A percentile compares a stretch with the other conserved stretches of the same genome.
These are phyloP conservation scores for Termitomyces sp. DNA, from an alignment of 768 basidiomycete species.

Conservation along the genomic window DNA sequence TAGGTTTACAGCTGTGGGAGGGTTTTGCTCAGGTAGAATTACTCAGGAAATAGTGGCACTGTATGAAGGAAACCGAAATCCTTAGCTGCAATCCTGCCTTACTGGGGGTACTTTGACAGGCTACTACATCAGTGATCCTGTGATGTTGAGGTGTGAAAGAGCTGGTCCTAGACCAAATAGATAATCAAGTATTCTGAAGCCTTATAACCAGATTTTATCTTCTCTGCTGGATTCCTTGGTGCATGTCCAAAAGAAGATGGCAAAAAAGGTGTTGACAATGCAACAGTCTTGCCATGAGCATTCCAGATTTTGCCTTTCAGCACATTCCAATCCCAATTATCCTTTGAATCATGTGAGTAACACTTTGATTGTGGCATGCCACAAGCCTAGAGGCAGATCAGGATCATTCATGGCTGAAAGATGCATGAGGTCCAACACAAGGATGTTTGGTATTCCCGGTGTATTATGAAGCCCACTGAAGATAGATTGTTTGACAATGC, in stretches of 20 bases:
- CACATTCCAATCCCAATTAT: conserved; percentile 4
- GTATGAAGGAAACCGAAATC: no score
- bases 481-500: conserved; percentile 15
- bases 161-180: conserved; percentile 22
- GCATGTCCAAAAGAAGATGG: conserved; percentile 21
- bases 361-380: conserved; percentile 25
- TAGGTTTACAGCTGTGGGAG: no score
- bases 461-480: conserved; percentile 26
- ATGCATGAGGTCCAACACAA: conserved; percentile 40
- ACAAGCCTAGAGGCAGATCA: conserved; percentile 29
- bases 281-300: conserved; percentile 10
- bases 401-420: conserved; percentile 27
- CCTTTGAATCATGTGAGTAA: conserved; percentile 16
- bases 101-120: no score
- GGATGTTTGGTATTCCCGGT: conserved; percentile 27
- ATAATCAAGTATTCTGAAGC: conserved; percentile 2
- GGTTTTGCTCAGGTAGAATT: no score
- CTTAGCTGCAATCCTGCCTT: no score
- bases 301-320: conserved; percentile 10
- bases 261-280: conserved; percentile 1
- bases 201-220: conserved; percentile 19
- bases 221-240: conserved; percentile 27
- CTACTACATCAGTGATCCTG: no score
- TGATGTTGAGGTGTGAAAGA: no score
- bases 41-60: no score